These are phyloP conservation scores for Hypholoma sublateritium DNA, from an alignment of 768 basidiomycete genomes.

Conservation along the genomic window DNA sequence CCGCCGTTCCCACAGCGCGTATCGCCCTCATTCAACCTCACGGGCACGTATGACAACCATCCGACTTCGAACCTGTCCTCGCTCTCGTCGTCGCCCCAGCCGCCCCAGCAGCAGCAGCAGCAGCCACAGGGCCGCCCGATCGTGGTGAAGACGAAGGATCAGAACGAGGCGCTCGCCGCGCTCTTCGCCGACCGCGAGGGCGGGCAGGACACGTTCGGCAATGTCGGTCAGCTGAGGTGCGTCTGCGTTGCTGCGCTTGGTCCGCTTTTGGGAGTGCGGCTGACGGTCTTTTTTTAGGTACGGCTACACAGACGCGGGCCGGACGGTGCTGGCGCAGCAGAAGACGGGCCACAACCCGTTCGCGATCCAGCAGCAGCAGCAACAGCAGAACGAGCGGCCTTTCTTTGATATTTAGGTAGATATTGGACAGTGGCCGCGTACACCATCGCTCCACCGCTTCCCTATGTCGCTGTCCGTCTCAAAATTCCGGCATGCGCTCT, in stretches of 20 bases:
- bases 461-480: no score
- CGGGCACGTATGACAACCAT: slow-evolving; percentile 65
- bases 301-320: slow-evolving; percentile 57
- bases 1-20: slow-evolving; percentile 7
- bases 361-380: slow-evolving; percentile 50
- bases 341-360: slow-evolving; percentile 67
- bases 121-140: slow-evolving; percentile 30
- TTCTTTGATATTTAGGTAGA: slow-evolving; percentile 67
- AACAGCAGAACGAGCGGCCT: slow-evolving; percentile 61
- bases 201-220: slow-evolving; percentile 96
- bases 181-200: slow-evolving; percentile 89
- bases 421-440: no score
- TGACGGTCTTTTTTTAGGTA: slow-evolving; percentile 38
- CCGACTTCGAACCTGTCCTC: slow-evolving; percentile 44
- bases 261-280: neutral
- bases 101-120: slow-evolving; percentile 24
- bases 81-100: slow-evolving; percentile 41
- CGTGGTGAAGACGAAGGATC: slow-evolving; percentile 42
- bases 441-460: no score
- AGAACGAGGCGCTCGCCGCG: slow-evolving; percentile 78
- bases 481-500: no score
- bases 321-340: slow-evolving; percentile 39
- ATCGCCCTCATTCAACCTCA: slow-evolving; percentile 66
- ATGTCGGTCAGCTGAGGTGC: slow-evolving; percentile 72
- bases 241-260: slow-evolving; percentile 18